These are phyloP conservation scores for Brachypodium distachyon DNA, from an alignment of 202 grass and related monocot genomes.

Conservation along the genomic window DNA sequence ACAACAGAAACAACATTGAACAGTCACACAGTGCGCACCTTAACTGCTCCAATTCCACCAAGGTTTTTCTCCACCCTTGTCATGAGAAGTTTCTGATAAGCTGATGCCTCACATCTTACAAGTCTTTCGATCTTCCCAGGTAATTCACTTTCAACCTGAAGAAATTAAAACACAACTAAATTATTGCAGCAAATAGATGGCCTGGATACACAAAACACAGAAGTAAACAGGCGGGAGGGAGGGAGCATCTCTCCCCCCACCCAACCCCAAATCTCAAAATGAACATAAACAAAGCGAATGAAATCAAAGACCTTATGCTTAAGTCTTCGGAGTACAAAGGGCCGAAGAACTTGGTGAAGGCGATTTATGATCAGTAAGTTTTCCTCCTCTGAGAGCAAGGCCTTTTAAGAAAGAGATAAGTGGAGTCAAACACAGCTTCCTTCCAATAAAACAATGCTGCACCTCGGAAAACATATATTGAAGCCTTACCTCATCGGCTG, in stretches of 20 bases:
- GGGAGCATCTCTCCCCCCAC: too few species aligned
- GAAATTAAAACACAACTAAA: conserved; percentile 23
- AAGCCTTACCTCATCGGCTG: conserved; percentile 71
- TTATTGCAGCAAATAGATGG: background rate
- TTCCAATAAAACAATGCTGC: conserved; percentile 1
- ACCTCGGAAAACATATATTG: background rate
- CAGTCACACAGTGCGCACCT: conserved; percentile 36
- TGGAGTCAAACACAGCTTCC: conserved; percentile 6
- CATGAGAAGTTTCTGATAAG: conserved; percentile 99
- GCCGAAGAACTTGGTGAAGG: conserved; percentile 99
- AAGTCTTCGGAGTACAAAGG: conserved; percentile 96
- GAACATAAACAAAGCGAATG: conserved; percentile 14
- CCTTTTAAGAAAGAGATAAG: conserved; percentile 42
- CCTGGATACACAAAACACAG: background rate
- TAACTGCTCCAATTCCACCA: conserved; percentile 82
- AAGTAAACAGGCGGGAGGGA: too few species aligned
- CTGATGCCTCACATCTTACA: conserved; percentile 93
- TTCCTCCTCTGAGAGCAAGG: conserved; percentile 98
- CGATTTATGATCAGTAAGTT: conserved; percentile 99
- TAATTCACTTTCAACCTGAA: conserved; percentile 94
- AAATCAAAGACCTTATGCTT: conserved; percentile 90
- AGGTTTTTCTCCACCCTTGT: conserved; percentile 96
- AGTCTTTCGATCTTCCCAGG: conserved; percentile 96
- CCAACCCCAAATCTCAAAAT: conserved; percentile 26
- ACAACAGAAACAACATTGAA: conserved; percentile 16